Conservation (phyloP, 192 early-diverging fungal species). For the Mycoemilia scoparia region DNA sequence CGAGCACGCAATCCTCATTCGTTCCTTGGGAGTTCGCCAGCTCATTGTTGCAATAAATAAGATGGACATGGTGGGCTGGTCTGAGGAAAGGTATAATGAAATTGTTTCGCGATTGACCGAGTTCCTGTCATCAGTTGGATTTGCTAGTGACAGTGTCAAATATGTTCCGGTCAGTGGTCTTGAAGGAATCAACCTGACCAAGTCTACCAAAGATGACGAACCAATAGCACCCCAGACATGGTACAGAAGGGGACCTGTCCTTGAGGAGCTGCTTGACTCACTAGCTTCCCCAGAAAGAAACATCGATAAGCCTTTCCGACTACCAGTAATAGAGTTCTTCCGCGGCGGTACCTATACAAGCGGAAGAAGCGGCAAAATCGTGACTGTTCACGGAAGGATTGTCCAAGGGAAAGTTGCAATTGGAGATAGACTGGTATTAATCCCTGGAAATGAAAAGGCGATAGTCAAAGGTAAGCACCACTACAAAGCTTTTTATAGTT, state of each 20-base stretch:
- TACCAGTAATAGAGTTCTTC: constrained; percentile 79
- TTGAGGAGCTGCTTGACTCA: constrained; percentile 57
- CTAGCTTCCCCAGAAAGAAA: constrained; percentile 56
- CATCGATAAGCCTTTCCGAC: constrained; percentile 64
- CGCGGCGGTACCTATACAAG: constrained; percentile 56
- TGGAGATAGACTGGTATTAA: constrained; percentile 60
- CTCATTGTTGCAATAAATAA: constrained; percentile 93
- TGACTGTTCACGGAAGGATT: constrained; percentile 74
- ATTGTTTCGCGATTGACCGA: constrained; percentile 43
- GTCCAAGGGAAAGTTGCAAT: constrained; percentile 76
- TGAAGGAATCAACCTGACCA: constrained; percentile 68
- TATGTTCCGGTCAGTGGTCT: constrained; percentile 90
- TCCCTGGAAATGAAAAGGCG: constrained; percentile 65
- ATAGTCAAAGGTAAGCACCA: too few relatives aligned
- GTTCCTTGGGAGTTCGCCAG: constrained; percentile 82
- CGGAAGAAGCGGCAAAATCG: constrained; percentile 34
- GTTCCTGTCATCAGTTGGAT: constrained; percentile 69
- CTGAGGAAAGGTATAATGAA: constrained; percentile 54
- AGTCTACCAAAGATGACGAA: constrained; percentile 10
- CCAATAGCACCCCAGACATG: constrained; percentile 31
- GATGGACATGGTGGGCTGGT: constrained; percentile 78
- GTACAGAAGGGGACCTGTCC: constrained; percentile 57
- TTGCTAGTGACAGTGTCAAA: constrained; percentile 44
- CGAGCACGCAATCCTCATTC: constrained; percentile 83
- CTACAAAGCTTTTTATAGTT: too few relatives aligned